Conservation (phyloP, 73 alveolate species). For the Paramecium tetraurelia region DNA sequence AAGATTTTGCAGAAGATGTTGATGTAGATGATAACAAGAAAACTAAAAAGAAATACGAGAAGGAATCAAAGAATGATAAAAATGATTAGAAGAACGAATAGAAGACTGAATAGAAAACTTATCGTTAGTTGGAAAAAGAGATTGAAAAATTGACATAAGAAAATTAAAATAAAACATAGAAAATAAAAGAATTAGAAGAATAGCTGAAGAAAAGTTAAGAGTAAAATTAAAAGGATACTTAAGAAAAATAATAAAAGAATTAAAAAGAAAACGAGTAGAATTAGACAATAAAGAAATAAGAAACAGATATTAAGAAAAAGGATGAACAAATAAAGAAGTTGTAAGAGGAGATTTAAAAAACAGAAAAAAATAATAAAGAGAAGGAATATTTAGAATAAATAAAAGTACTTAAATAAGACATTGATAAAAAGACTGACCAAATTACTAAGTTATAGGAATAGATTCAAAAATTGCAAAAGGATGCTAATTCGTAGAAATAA, state of each 20-base stretch:
- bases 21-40: not conserved
- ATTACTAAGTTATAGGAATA: not conserved
- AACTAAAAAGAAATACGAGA: not conserved
- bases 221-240: not conserved
- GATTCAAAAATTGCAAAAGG: not conserved
- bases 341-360: not conserved
- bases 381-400: not conserved
- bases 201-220: not conserved
- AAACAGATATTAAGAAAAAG: not conserved
- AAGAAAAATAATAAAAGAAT: not conserved
- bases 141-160: not conserved
- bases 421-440: not conserved
- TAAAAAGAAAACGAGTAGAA: not conserved
- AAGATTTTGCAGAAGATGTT: not conserved
- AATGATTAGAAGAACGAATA: not conserved
- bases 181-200: not conserved
- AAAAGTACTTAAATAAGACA: not conserved
- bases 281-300: not conserved
- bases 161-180: not conserved
- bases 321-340: not conserved
- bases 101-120: not conserved
- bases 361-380: not conserved
- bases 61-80: not conserved
- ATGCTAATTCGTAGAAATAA: not conserved
- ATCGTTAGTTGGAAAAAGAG: not conserved